Conservation (phyloP, 2,329 filamentous ascomycete species). For the Talaromyces sp. region DNA sequence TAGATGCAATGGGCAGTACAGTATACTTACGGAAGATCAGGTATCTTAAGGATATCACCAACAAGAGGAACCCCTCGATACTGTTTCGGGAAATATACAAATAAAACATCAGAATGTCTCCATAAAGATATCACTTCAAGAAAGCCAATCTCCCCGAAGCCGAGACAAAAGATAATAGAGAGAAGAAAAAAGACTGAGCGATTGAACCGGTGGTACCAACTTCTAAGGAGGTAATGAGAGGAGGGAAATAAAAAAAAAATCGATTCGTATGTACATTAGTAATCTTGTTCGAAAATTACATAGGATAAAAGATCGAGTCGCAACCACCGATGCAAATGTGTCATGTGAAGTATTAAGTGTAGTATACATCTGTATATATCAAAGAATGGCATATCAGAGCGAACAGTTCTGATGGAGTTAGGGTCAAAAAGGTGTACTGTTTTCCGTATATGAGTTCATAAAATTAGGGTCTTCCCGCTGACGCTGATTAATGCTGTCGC, state of each 20-base stretch:
- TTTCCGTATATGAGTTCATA: neutral
- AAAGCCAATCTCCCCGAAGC: no score
- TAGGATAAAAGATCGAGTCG: neutral
- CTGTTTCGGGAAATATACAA: neutral
- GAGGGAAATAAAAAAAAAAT: no score
- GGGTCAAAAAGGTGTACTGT: neutral
- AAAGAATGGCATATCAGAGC: neutral
- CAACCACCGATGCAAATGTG: slow-evolving; percentile 6
- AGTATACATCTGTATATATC: neutral
- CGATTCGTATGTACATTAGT: no score
- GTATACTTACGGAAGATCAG: neutral
- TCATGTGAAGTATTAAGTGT: neutral
- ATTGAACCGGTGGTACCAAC: no score
- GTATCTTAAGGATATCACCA: neutral
- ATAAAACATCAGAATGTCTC: neutral
- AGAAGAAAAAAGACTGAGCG: no score
- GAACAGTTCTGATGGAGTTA: neutral
- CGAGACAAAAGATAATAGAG: no score
- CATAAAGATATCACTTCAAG: neutral
- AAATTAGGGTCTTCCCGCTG: neutral
- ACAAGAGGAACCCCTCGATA: neutral
- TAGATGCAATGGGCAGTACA: neutral
- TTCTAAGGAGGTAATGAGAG: no score
- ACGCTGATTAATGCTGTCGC: neutral
- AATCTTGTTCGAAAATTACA: neutral